Percentiles rank a stretch among this genome's conserved stretches.
Evolutionary conservation across 2,329 filamentous ascomycete species (phyloP).

Genomic region (Sporothrix dimorphospora): DNA sequence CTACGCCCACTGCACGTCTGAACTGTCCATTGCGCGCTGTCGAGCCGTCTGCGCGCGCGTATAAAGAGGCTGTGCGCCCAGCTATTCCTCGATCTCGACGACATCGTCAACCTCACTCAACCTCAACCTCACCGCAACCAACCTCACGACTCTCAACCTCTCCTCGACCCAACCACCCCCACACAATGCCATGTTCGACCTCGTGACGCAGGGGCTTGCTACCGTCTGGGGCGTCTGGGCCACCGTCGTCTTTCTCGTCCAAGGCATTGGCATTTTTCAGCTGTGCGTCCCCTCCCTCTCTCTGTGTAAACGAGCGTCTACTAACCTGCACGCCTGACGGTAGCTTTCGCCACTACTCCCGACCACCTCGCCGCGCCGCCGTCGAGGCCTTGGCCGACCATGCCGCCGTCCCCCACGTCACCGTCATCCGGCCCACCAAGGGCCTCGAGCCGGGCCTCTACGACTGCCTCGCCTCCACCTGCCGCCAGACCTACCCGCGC

Average conservation of each 20-base stretch:
- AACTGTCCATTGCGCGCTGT: too few species aligned
- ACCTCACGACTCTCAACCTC: not conserved
- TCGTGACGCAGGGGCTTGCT: conserved; percentile 26
- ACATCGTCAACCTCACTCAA: not conserved
- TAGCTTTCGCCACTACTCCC: conserved; percentile 58
- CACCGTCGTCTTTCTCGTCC: conserved; percentile 55
- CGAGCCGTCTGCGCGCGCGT: not conserved
- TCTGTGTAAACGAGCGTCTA: too few species aligned
- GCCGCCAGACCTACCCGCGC: conserved; percentile 77
- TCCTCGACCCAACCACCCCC: not conserved
- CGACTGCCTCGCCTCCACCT: conserved; percentile 86
- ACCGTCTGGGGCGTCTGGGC: conserved; percentile 50
- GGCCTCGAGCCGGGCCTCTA: conserved; percentile 88
- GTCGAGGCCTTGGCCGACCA: conserved; percentile 54
- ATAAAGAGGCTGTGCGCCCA: not conserved
- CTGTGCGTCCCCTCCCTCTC: conserved; percentile 48
- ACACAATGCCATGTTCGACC: conserved; percentile 29
- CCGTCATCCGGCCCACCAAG: conserved; percentile 90
- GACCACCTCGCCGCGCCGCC: conserved; percentile 51
- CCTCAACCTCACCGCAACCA: not conserved
- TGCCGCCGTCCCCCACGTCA: conserved; percentile 72
- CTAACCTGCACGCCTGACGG: too few species aligned
- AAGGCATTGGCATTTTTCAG: conserved; percentile 59
- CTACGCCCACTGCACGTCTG: too few species aligned
- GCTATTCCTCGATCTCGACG: not conserved